These are phyloP conservation scores for Kwoniella sp. DNA, from an alignment of 768 basidiomycete genomes.

Conservation along the genomic window DNA sequence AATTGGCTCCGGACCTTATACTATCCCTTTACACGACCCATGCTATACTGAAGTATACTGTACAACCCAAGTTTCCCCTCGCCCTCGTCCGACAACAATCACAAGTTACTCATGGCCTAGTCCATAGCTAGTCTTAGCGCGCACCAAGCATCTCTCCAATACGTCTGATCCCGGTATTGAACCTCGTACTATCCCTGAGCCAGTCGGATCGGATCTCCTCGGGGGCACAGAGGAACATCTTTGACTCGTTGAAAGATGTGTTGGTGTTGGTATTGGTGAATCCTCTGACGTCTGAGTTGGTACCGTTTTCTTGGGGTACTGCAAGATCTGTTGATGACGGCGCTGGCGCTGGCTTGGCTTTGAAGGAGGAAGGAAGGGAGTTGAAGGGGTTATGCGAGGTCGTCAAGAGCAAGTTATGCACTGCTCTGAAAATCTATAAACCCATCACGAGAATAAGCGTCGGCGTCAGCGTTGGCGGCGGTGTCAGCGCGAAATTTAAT, in stretches of 20 bases:
- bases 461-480: too few species aligned
- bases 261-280: conserved; percentile 1
- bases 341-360: conserved; percentile 16
- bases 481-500: too few species aligned
- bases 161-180: conserved; percentile 33
- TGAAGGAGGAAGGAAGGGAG: conserved; percentile 35
- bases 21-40: too few species aligned
- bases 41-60: too few species aligned
- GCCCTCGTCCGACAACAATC: too few species aligned
- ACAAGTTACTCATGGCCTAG: too few species aligned
- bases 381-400: conserved; percentile 50
- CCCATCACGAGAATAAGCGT: too few species aligned
- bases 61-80: too few species aligned
- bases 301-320: background rate
- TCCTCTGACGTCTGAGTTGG: too few species aligned
- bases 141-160: conserved; percentile 42
- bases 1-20: too few species aligned
- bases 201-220: conserved; percentile 41
- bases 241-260: conserved; percentile 1
- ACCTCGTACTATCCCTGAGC: conserved; percentile 37
- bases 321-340: background rate
- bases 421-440: conserved; percentile 50
- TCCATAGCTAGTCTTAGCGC: background rate
- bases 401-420: conserved; percentile 49
- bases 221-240: conserved; percentile 38